Evolutionary conservation across 1,284 basidiomycete genomes (phyloP).

Genomic region (Rhizoctonia solani): DNA sequence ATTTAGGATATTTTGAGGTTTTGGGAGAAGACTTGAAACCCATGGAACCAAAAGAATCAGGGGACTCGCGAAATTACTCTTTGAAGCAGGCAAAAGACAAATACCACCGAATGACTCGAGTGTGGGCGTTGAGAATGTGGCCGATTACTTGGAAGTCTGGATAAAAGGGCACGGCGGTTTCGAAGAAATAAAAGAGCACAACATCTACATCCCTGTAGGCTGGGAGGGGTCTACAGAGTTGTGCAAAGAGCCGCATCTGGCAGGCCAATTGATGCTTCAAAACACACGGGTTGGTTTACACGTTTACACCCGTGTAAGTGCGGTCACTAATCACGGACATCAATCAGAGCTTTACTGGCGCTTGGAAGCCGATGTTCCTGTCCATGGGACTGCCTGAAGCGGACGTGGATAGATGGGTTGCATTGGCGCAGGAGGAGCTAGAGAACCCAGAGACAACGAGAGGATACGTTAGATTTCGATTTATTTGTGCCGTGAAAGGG

Average conservation of each 20-base stretch:
- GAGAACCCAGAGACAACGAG: slow-evolving; percentile 3
- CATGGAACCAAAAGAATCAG: background rate
- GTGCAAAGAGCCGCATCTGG: slow-evolving; percentile 14
- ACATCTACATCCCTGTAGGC: slow-evolving; percentile 1
- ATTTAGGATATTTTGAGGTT: background rate
- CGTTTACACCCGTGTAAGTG: background rate
- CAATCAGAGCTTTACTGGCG: background rate
- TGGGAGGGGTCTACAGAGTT: slow-evolving; percentile 6
- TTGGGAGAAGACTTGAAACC: slow-evolving; percentile 4
- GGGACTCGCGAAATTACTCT: slow-evolving; percentile 12
- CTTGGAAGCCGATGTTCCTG: slow-evolving; percentile 24
- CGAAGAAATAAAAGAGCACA: background rate
- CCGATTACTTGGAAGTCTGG: background rate
- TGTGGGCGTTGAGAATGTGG: background rate
- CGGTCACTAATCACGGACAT: background rate
- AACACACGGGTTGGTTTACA: slow-evolving; percentile 4
- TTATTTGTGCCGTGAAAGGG: background rate
- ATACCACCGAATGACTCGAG: background rate
- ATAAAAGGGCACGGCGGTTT: background rate
- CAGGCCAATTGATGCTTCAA: slow-evolving; percentile 26
- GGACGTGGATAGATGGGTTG: slow-evolving; percentile 16
- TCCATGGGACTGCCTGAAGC: slow-evolving; percentile 15
- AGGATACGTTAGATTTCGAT: slow-evolving; percentile 1
- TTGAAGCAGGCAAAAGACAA: background rate
- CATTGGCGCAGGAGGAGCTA: slow-evolving; percentile 8